A percentile compares a stretch with the other conserved stretches of the same genome.
Evolutionary conservation across 108 stramenopile genomes (phyloP).

Genomic region (Conticribra guillardii): DNA sequence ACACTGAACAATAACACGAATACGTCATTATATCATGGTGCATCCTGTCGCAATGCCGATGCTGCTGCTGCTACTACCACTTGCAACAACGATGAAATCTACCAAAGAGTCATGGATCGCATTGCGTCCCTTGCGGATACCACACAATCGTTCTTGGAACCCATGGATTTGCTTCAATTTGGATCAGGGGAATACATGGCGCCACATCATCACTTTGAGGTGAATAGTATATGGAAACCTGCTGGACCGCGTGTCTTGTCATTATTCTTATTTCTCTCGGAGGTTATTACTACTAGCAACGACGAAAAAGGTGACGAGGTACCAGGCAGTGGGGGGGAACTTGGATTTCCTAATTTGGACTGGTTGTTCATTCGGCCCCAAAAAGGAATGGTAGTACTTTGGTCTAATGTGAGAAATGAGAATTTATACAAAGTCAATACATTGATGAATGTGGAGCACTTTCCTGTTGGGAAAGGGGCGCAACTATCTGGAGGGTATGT

Average conservation of each 20-base stretch:
- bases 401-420: conserved; percentile 41
- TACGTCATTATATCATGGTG: not conserved
- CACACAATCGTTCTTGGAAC: conserved; percentile 36
- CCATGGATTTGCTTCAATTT: conserved; percentile 33
- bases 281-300: conserved; percentile 3
- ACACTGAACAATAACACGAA: not conserved
- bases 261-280: conserved; percentile 46
- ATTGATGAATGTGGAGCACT: conserved; percentile 33
- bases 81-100: conserved; percentile 21
- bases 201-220: conserved; percentile 41
- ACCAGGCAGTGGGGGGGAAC: no score
- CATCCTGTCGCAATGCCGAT: conserved; percentile 11
- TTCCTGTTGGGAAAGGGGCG: conserved; percentile 16
- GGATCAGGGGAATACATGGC: not conserved
- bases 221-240: conserved; percentile 47
- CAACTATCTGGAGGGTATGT: conserved; percentile 19
- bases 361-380: conserved; percentile 43
- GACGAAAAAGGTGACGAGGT: no score
- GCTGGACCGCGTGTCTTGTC: conserved; percentile 54
- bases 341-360: conserved; percentile 59
- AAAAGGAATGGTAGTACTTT: conserved; percentile 41
- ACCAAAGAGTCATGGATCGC: conserved; percentile 38
- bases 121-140: conserved; percentile 34
- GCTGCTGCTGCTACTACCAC: conserved; percentile 3
- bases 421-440: conserved; percentile 30